Evolutionary conservation across 371 early-diverging fungal genomes (phyloP), one percentile per base, ranked within the genome.

Genomic region (Caulochytrium protostelioides): DNA sequence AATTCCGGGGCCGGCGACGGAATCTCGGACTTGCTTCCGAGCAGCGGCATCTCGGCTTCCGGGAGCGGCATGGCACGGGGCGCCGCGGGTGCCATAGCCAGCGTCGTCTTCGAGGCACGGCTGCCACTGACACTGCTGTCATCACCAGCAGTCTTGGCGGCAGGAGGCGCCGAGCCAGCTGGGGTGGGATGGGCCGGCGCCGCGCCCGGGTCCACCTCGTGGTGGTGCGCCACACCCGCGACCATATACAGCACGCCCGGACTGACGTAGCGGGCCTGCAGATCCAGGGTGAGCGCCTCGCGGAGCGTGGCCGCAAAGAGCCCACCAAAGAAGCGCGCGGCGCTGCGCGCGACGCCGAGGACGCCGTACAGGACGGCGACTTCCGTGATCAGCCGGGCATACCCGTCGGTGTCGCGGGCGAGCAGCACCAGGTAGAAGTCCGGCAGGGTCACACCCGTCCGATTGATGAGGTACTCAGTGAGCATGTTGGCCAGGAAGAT

Each of bases 401-500:
- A 85, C 9, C 59, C 71, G 6, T 46, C 29, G 4, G 35, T 25
- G 39, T 82, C 74, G 43, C 58, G 57, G 36, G 68, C 58, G 4
- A 62, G 61, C 21, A 85, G 50, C 13, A 75, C 63, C 5, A 50
- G 42, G 54, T 76, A 85, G 50, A 76, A 85, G 35, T 60, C 50
- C 20, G 78, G 70, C 3, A 78, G 69, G 30, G 74, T 52, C 14
- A 62, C 49, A 6, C 86, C 83, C 3, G 70, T 69, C n/a, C n/a
- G n/a, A n/a, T n/a, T n/a, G n/a, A n/a, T n/a, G n/a, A n/a, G n/a
- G n/a, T n/a, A n/a, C n/a, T n/a, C n/a, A n/a, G n/a, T n/a, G n/a
- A n/a, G n/a, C n/a, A n/a, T n/a, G n/a, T n/a, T n/a, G n/a, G n/a
- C n/a, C n/a, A n/a, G n/a, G n/a, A n/a, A n/a, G n/a, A n/a, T n/a